Percentiles rank a stretch among this genome's conserved stretches.
Conservation (phyloP, 2,329 filamentous ascomycete genomes). For the Aspergillus sojae region DNA sequence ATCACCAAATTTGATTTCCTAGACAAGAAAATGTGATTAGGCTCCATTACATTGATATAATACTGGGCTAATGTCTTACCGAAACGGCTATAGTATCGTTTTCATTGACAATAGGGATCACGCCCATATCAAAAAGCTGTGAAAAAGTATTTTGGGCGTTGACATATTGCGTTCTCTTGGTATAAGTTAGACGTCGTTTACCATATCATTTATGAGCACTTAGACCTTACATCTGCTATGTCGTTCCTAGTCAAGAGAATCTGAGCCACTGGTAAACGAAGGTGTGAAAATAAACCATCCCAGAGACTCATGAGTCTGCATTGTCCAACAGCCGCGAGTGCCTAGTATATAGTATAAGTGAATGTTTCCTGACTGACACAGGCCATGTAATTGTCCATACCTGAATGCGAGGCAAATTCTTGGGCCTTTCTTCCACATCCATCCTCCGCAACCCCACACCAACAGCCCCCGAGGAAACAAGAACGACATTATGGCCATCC, state of each 20-base stretch:
- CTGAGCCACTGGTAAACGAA: slow-evolving; percentile 89
- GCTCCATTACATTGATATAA: neutral
- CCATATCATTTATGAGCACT: neutral
- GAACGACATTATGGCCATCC: slow-evolving; percentile 91
- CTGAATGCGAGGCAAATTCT: slow-evolving; percentile 86
- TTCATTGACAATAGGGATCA: slow-evolving; percentile 98
- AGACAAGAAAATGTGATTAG: slow-evolving; percentile 4
- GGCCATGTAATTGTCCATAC: slow-evolving; percentile 42
- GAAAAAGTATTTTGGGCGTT: slow-evolving; percentile 96
- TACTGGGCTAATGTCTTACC: slow-evolving; percentile 35
- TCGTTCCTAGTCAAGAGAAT: slow-evolving; percentile 93
- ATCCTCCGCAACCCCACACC: slow-evolving; percentile 89
- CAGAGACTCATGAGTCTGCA: slow-evolving; percentile 93
- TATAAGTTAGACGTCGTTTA: slow-evolving; percentile 15
- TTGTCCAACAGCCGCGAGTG: slow-evolving; percentile 92
- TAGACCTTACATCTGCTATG: slow-evolving; percentile 78
- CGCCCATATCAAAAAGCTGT: slow-evolving; percentile 88
- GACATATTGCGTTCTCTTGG: slow-evolving; percentile 82
- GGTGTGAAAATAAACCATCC: slow-evolving; percentile 87
- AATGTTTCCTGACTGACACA: neutral
- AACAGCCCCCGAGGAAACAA: slow-evolving; percentile 96
- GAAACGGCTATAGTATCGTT: slow-evolving; percentile 96
- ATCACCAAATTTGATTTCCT: slow-evolving; percentile 98
- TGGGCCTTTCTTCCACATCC: slow-evolving; percentile 83
- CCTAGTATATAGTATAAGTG: slow-evolving; percentile 49